Base-by-base conservation (phyloP, 2,329 filamentous ascomycete genomes). In the Epichloe brachyelytri region DNA sequence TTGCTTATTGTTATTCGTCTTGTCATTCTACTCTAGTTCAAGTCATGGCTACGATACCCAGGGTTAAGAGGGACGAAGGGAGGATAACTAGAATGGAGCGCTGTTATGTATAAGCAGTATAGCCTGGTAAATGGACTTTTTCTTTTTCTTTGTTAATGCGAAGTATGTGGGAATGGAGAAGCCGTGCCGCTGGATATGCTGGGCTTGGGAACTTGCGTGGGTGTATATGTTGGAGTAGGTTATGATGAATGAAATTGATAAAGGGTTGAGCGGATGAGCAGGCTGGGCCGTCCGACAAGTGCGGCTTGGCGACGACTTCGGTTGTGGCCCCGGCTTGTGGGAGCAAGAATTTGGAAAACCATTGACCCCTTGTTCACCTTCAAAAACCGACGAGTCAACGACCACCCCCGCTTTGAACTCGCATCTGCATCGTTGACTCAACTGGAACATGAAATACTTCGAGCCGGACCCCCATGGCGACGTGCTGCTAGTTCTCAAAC, bases 11-110 rank as follows among this genome's bases (percentile, higher is more conserved):
- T n/a, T 5, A 3, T 5, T 39, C 26, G 17, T 30, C 17, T 41
- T 3, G 19, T 34, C 22, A 48, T 30, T n/a, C 12, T 45, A 30
- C 34, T 46, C 36, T 40, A 11, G 48, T 43, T 46, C 14, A 50
- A 26, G 34, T 43, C 52, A 33, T 33, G 37, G 51, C 20, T 22
- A 52, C 51, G 51, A 52, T 52, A 52, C 47, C 51, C 46, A 39
- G n/a, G n/a, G 40, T 2, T 43, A 19, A 33, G 43, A n/a, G 5
- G n/a, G 11, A 15, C 12, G 5, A 20, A 17, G 10, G 10, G 20
- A 11, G 7, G 34, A 38, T 33, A 41, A 11, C 4, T 12, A 17
- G 3, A 33, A 47, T 30, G 17, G 17, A 39, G 36, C 22, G 22
- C 36, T 47, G 4, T 30, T 22, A 12, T 46, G n/a, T 36, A 39